Conservation (phyloP, 148 eudicot genomes). For the Suaeda aralocaspica region DNA sequence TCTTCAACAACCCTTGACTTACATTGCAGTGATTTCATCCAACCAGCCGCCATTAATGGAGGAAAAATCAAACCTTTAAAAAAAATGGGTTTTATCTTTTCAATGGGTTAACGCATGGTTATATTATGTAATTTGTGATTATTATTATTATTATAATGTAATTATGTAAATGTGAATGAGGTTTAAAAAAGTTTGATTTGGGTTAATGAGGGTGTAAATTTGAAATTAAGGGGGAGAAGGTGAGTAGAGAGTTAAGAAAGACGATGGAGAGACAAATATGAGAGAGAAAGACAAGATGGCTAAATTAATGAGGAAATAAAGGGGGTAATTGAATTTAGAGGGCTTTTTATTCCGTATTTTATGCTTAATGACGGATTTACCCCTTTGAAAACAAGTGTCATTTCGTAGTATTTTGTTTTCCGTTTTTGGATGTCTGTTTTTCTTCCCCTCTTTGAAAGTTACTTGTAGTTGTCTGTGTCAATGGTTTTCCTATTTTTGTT, state of each 20-base stretch:
- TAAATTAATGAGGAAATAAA: not conserved
- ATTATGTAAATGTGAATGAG: not conserved
- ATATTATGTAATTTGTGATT: not conserved
- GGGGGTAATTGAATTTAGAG: not conserved
- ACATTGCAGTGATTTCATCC: conserved; percentile 88
- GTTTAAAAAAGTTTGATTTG: not conserved
- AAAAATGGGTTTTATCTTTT: not conserved
- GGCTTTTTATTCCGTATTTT: not conserved
- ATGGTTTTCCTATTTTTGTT: no score
- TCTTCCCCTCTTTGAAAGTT: no score
- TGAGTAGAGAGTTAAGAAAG: not conserved
- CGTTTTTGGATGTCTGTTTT: no score
- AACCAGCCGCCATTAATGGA: conserved; percentile 57
- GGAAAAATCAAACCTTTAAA: not conserved
- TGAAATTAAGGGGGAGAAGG: not conserved
- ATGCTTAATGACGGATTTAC: conserved; percentile 15
- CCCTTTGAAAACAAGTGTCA: conserved; percentile 1
- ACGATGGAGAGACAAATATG: not conserved
- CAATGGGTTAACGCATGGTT: not conserved
- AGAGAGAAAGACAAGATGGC: not conserved
- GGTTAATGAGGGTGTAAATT: not conserved
- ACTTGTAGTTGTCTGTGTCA: no score
- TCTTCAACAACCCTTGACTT: conserved; percentile 77
- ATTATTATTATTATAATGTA: no score
- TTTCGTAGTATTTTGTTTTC: no score